phyloP scores from a whole-genome alignment of 2,329 filamentous ascomycete genomes.

The Fusarium compactum region DNA sequence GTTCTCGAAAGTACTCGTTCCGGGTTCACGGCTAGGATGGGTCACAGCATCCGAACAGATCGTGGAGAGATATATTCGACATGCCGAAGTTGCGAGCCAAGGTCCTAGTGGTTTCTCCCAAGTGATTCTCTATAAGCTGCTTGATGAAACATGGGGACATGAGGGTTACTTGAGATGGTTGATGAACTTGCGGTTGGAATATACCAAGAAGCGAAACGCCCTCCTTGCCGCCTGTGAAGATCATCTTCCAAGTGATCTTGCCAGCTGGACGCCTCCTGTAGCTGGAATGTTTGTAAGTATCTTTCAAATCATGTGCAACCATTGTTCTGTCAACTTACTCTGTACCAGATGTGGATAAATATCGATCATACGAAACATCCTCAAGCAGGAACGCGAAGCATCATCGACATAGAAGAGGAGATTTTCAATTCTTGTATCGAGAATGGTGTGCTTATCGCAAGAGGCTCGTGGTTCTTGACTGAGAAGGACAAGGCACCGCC shows the following conservation, averaged over 20 bases:
- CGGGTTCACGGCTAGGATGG: constrained; percentile 87
- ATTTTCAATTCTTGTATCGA: constrained; percentile 84
- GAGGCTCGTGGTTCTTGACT: constrained; percentile 92
- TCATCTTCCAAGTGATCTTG: constrained; percentile 78
- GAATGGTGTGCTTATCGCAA: constrained; percentile 81
- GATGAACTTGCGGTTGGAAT: constrained; percentile 82
- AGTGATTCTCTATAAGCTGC: constrained; percentile 84
- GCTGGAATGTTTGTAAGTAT: constrained; percentile 93
- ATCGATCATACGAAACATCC: constrained; percentile 77
- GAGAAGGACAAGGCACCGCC: constrained; percentile 70
- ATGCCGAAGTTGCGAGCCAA: constrained; percentile 86
- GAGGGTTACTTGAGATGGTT: constrained; percentile 91
- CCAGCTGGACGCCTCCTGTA: constrained; percentile 81
- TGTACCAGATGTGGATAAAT: constrained; percentile 75
- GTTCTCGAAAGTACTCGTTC: constrained; percentile 90
- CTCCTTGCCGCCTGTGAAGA: constrained; percentile 85
- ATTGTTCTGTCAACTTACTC: neutral
- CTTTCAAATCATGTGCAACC: neutral
- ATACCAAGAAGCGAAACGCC: constrained; percentile 81
- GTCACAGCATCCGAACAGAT: constrained; percentile 88
- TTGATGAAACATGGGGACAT: constrained; percentile 96
- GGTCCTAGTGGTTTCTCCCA: constrained; percentile 88
- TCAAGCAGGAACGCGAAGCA: constrained; percentile 61
- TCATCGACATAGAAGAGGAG: constrained; percentile 82
- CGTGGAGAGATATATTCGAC: constrained; percentile 82